These are phyloP conservation scores for Geranomyces variabilis DNA, from an alignment of 192 early-diverging fungal species.

Conservation along the genomic window DNA sequence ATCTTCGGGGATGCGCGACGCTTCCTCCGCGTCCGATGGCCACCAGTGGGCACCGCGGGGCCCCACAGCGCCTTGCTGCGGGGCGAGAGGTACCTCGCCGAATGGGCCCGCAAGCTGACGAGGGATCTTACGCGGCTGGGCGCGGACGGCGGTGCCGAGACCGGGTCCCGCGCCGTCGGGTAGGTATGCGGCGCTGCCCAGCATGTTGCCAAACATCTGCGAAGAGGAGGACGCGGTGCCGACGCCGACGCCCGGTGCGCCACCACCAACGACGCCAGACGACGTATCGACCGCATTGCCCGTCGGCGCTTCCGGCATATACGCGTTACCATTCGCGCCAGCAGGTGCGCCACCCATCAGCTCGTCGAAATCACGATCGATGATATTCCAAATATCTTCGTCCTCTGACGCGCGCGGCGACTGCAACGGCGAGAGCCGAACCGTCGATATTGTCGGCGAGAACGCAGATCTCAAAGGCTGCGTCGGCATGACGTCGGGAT, in stretches of 20 bases:
- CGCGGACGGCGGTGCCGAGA: conserved; percentile 1
- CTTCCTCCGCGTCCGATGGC: background rate
- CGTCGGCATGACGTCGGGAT: conserved; percentile 28
- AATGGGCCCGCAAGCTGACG: conserved; percentile 27
- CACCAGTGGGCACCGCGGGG: background rate
- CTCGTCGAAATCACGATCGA: conserved; percentile 38
- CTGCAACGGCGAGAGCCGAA: background rate
- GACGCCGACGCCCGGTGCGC: background rate
- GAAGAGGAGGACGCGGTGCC: background rate
- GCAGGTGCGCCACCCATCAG: conserved; percentile 32
- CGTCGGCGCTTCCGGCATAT: too few species aligned
- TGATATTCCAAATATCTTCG: conserved; percentile 37
- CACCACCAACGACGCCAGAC: background rate
- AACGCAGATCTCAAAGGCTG: background rate
- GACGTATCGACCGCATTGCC: too few species aligned
- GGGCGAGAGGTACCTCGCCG: conserved; percentile 18
- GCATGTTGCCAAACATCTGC: background rate
- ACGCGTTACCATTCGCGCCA: background rate
- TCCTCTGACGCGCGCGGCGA: conserved; percentile 19
- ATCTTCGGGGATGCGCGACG: conserved; percentile 21
- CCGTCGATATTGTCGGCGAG: conserved; percentile 17
- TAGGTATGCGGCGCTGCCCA: background rate
- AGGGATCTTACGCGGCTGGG: conserved; percentile 4
- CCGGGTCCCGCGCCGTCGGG: conserved; percentile 28
- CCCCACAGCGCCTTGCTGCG: background rate